These are phyloP conservation scores for Penicillium tannophilum DNA, from an alignment of 495 filamentous ascomycete genomes.

Conservation along the genomic window DNA sequence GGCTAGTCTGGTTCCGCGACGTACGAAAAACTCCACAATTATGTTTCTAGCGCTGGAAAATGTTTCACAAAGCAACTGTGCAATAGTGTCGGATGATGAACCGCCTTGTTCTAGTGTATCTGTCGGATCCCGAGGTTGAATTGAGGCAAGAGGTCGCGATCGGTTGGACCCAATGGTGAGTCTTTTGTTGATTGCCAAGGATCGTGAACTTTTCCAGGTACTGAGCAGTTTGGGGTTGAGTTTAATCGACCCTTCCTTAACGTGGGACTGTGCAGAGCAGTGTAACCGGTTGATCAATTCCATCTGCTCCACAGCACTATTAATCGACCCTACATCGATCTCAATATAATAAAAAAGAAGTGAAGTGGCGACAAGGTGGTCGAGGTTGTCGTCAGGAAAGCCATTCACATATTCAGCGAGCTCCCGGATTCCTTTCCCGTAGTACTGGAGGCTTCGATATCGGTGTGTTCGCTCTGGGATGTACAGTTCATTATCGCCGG, in stretches of 20 bases:
- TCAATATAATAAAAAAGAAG: conserved; percentile 1
- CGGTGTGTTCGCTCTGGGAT: not conserved
- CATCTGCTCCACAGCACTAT: not conserved
- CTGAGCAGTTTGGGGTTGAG: not conserved
- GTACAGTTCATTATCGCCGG: not conserved
- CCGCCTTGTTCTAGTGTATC: not conserved
- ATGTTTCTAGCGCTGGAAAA: not conserved
- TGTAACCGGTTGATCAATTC: not conserved
- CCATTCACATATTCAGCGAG: not conserved
- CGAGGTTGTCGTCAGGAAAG: not conserved
- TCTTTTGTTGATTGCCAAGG: not conserved
- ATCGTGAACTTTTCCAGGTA: not conserved
- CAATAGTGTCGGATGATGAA: not conserved
- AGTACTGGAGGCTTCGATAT: conserved; percentile 2
- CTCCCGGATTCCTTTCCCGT: not conserved
- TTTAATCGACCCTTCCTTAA: not conserved
- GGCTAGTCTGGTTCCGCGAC: not conserved
- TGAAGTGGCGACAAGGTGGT: not conserved
- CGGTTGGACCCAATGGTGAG: not conserved
- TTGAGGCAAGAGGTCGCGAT: not conserved
- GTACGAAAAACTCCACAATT: not conserved
- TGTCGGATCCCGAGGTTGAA: not conserved
- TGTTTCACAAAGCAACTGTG: not conserved
- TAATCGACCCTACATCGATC: not conserved
- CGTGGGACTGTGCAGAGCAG: not conserved